These are phyloP conservation scores for Aspergillus glaucus DNA, from an alignment of 2,329 filamentous ascomycete species.

Conservation along the genomic window DNA sequence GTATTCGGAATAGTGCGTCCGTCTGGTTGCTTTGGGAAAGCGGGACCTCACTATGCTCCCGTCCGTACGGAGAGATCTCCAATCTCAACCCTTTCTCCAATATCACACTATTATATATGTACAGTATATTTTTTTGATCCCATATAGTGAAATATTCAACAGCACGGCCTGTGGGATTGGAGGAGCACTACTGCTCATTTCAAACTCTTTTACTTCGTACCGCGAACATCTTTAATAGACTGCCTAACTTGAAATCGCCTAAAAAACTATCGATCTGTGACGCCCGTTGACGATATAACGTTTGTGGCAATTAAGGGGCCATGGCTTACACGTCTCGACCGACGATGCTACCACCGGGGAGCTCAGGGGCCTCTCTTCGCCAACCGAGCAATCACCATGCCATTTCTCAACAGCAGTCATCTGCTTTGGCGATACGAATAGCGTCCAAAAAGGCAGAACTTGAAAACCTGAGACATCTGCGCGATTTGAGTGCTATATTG, in stretches of 20 bases:
- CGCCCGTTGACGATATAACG: not conserved
- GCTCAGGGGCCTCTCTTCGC: slow-evolving; percentile 22
- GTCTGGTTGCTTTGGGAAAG: slow-evolving; percentile 5
- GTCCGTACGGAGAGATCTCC: not conserved
- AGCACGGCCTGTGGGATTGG: not conserved
- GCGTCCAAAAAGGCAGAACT: slow-evolving; percentile 58
- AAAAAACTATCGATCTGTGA: not conserved
- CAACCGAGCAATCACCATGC: slow-evolving; percentile 24
- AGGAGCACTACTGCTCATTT: not conserved
- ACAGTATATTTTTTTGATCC: too few relatives aligned
- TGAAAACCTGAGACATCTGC: slow-evolving; percentile 56
- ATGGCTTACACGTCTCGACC: slow-evolving; percentile 35
- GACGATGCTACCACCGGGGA: slow-evolving; percentile 25
- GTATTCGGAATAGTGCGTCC: slow-evolving; percentile 22
- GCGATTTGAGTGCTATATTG: slow-evolving; percentile 55
- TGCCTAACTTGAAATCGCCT: not conserved
- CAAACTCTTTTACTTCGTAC: not conserved
- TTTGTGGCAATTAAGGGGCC: not conserved
- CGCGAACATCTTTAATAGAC: not conserved
- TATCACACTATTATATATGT: not conserved
- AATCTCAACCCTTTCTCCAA: not conserved
- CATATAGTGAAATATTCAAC: not conserved
- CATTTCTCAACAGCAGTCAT: slow-evolving; percentile 44
- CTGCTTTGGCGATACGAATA: slow-evolving; percentile 55
- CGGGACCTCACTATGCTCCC: not conserved